Base-by-base conservation (phyloP, 495 filamentous ascomycete genomes). In the Lophium mytilinum region DNA sequence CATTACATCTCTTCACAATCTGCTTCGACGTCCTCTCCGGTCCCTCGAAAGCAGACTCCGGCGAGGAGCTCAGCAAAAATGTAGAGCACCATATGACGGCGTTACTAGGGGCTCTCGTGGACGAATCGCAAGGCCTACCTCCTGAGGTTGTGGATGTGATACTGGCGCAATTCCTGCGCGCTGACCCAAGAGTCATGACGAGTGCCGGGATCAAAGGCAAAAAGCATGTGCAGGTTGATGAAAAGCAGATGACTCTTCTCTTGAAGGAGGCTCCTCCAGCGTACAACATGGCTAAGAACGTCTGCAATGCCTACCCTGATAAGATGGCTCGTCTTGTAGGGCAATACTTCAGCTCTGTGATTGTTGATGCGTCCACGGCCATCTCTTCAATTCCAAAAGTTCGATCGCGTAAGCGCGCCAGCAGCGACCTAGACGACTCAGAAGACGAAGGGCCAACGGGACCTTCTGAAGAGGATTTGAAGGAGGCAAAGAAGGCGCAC, bases 261-360 rank as follows among this genome's bases (percentile, higher is more conserved):
- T 70, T 89, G 30, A 95, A 93, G 66, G 89, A 95, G 53, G 83
- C 90, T 39, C 90, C 92, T 3, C 80, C 89, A 24, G 90, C 93
- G 1, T 97, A 99, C 68, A 88, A 89, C 62, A 96, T 96, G 88
- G 90, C 93, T 33, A 94, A 91, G 70, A 85, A 85, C 6, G 85
- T 99, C 33, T 99, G 93, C 70, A 93, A 92, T 64, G 75, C 78
- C n/a, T 92, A 83, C 55, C 83, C 88, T 1, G 93, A 95, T 57
- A 88, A 90, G 68, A 96, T 99, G 92, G 85, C 89, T 1, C 84
- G 90, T 48, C 86, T 90, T 62, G 85, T 96, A 53, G 90, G 89
- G 60, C 90, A 94, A 66, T 99, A 96, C 67, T 99, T 99, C 71
- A 93, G 90, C 69, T 89, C 96, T 56, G 89, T 97, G 19, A 92